Conservation (phyloP, 306 rosid genomes). For the Castanea crenata region DNA sequence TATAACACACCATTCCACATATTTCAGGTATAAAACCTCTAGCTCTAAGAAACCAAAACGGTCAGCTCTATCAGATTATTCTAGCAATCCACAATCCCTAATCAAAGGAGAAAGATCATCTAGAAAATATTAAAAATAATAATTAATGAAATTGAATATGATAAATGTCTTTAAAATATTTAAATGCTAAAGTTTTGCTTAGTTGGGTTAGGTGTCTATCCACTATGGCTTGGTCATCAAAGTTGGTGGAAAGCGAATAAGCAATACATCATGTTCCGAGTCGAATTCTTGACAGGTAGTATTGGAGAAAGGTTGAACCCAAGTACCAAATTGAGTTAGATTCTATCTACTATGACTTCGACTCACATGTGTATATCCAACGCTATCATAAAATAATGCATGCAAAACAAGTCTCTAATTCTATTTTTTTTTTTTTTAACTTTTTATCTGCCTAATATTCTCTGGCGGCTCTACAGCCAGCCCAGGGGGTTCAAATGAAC, state of each 20-base stretch:
- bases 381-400: neutral
- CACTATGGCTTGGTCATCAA: neutral
- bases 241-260: too few relatives aligned
- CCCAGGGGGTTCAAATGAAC: too few relatives aligned
- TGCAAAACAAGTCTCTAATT: neutral
- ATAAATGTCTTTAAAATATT: neutral
- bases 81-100: neutral
- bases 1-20: neutral
- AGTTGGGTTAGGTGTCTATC: neutral
- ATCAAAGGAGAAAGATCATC: neutral
- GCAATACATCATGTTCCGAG: too few relatives aligned
- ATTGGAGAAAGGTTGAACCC: too few relatives aligned
- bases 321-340: too few relatives aligned
- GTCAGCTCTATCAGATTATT: neutral
- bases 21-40: neutral
- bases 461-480: neutral
- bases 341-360: too few relatives aligned
- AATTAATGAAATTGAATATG: too few relatives aligned
- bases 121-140: neutral
- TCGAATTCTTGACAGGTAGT: too few relatives aligned
- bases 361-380: too few relatives aligned
- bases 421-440: too few relatives aligned
- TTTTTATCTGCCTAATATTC: neutral
- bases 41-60: neutral
- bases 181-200: neutral